These are phyloP conservation scores for Cryphonectria carpinicola DNA, from an alignment of 2,329 filamentous ascomycete genomes.

Conservation along the genomic window DNA sequence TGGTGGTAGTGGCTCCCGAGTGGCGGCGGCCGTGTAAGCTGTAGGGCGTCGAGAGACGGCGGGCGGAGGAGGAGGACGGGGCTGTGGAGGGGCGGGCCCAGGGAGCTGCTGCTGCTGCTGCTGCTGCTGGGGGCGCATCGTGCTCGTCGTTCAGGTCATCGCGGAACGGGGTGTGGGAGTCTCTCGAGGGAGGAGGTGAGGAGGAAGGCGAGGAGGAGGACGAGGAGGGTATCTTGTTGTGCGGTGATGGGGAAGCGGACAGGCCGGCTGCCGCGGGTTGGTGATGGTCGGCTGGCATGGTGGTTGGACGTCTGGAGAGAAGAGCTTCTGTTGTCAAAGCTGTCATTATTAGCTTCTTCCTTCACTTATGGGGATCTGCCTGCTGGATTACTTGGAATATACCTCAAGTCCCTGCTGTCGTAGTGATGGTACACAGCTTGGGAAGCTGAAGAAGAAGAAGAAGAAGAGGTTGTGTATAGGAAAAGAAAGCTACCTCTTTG, in stretches of 20 bases:
- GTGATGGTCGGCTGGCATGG: slow-evolving; percentile 53
- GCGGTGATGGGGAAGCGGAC: slow-evolving; percentile 44
- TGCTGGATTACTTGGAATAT: too few species aligned
- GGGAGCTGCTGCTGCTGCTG: slow-evolving; percentile 49
- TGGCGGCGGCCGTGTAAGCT: slow-evolving; percentile 35
- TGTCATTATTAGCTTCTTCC: not conserved
- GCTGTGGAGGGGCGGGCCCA: slow-evolving; percentile 37
- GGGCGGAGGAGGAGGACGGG: slow-evolving; percentile 31
- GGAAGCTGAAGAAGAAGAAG: not conserved
- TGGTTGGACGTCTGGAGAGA: not conserved
- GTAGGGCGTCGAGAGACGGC: slow-evolving; percentile 49
- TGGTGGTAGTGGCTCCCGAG: slow-evolving; percentile 39
- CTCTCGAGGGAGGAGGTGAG: slow-evolving; percentile 19
- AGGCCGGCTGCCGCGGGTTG: slow-evolving; percentile 54
- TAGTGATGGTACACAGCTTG: not conserved
- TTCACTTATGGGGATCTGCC: not conserved
- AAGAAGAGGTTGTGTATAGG: not conserved
- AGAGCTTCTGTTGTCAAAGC: not conserved
- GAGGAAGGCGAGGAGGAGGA: slow-evolving; percentile 33
- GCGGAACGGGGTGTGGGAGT: slow-evolving; percentile 32
- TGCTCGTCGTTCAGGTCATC: slow-evolving; percentile 34
- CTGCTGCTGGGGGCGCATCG: slow-evolving; percentile 39
- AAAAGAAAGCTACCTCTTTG: slow-evolving; percentile 1
- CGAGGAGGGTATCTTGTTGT: slow-evolving; percentile 34
- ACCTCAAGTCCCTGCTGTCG: not conserved